These are phyloP conservation scores for Hypoxylon crocopeplum DNA, from an alignment of 495 filamentous ascomycete genomes.

Conservation along the genomic window DNA sequence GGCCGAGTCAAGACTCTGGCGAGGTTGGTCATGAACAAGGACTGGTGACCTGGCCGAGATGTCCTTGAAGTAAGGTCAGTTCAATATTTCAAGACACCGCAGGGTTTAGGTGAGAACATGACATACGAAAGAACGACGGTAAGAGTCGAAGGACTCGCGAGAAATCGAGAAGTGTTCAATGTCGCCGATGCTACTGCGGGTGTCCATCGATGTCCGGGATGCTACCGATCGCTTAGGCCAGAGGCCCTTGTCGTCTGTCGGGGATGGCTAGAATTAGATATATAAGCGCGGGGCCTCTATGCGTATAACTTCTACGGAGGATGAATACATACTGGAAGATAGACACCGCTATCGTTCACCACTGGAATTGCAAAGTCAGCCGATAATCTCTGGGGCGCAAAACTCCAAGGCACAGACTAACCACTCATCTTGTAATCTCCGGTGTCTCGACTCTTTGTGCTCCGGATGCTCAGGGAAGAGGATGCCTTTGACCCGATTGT, in stretches of 20 bases:
- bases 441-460: slow-evolving; percentile 61
- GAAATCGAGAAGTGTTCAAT: slow-evolving; percentile 97
- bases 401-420: slow-evolving; percentile 49
- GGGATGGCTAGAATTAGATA: slow-evolving; percentile 72
- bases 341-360: slow-evolving; percentile 95
- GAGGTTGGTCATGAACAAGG: slow-evolving; percentile 64
- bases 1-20: slow-evolving; percentile 80
- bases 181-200: slow-evolving; percentile 72
- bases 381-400: slow-evolving; percentile 6
- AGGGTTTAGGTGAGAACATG: slow-evolving; percentile 3
- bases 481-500: slow-evolving; percentile 62
- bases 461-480: slow-evolving; percentile 68
- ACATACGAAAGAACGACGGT: slow-evolving; percentile 92
- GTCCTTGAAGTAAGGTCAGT: slow-evolving; percentile 64
- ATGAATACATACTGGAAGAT: slow-evolving; percentile 76
- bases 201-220: slow-evolving; percentile 70
- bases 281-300: slow-evolving; percentile 9
- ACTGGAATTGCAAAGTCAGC: slow-evolving; percentile 61
- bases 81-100: background rate
- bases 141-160: slow-evolving; percentile 97
- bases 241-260: slow-evolving; percentile 81
- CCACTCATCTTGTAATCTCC: slow-evolving; percentile 85
- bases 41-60: slow-evolving; percentile 90
- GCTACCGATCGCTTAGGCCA: slow-evolving; percentile 79
- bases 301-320: background rate